These are phyloP conservation scores for Kregervanrija pseudodelftensis DNA, from an alignment of 805 yeast genomes.

Conservation along the genomic window DNA sequence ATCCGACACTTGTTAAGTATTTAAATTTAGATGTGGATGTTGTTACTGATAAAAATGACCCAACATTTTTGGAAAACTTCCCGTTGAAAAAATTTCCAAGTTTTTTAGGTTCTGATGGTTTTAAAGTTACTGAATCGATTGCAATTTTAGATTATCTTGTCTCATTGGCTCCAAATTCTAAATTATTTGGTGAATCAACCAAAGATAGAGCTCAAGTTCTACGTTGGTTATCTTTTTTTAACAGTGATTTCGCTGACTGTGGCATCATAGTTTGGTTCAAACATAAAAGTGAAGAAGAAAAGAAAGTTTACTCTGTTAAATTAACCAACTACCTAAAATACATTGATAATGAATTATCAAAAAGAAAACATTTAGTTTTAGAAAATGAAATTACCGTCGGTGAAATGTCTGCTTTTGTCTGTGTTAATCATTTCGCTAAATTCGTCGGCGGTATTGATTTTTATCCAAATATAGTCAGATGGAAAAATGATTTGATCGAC, in stretches of 20 bases:
- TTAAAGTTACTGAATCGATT: conserved; percentile 55
- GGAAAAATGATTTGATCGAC: too few species aligned
- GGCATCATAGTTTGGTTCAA: conserved; percentile 9
- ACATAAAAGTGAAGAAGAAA: conserved; percentile 1
- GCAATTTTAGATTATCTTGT: conserved; percentile 46
- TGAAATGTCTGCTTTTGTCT: conserved; percentile 1
- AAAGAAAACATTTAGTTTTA: background rate
- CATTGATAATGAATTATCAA: conserved; percentile 2
- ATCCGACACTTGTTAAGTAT: conserved; percentile 45
- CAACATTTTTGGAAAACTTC: conserved; percentile 42
- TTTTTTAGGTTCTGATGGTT: conserved; percentile 55
- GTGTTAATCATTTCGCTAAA: too few species aligned
- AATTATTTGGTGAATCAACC: conserved; percentile 52
- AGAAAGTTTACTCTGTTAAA: background rate
- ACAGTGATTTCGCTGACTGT: conserved; percentile 50
- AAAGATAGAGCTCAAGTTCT: conserved; percentile 56
- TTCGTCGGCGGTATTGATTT: too few species aligned
- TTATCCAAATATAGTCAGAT: too few species aligned
- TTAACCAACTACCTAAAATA: background rate
- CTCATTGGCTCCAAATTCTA: conserved; percentile 30
- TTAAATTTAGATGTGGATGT: conserved; percentile 47
- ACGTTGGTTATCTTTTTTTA: conserved; percentile 71
- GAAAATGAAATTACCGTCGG: conserved; percentile 1
- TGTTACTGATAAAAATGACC: conserved; percentile 32
- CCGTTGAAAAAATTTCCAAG: conserved; percentile 61